These are phyloP conservation scores for Aspergillus tanneri DNA, from an alignment of 2,329 filamentous ascomycete genomes.

Conservation along the genomic window DNA sequence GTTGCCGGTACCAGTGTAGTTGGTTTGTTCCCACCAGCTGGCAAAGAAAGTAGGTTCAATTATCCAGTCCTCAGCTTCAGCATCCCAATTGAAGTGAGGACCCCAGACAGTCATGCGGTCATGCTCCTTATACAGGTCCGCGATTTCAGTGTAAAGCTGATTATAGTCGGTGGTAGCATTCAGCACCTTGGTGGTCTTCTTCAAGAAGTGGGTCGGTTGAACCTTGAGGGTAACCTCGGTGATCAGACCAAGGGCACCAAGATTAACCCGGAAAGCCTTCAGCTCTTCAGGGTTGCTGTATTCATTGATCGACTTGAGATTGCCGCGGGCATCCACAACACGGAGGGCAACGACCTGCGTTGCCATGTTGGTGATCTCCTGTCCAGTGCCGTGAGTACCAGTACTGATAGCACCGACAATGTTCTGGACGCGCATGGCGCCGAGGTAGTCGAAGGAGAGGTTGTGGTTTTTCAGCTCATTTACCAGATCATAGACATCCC, in stretches of 20 bases:
- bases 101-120: constrained; percentile 20
- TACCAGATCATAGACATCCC: constrained; percentile 21
- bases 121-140: constrained; percentile 14
- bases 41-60: constrained; percentile 14
- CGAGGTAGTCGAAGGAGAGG: constrained; percentile 19
- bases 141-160: constrained; percentile 14
- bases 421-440: constrained; percentile 21
- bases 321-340: constrained; percentile 20
- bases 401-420: constrained; percentile 20
- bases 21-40: constrained; percentile 18
- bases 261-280: constrained; percentile 18
- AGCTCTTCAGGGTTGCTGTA: constrained; percentile 14
- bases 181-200: too few relatives aligned
- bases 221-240: too few relatives aligned
- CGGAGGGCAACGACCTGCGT: constrained; percentile 17
- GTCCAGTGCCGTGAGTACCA: constrained; percentile 22
- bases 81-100: constrained; percentile 20
- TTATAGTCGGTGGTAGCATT: constrained; percentile 16
- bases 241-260: too few relatives aligned
- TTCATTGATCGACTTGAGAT: constrained; percentile 14
- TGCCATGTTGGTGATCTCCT: constrained; percentile 14
- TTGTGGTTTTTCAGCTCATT: constrained; percentile 16
- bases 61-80: constrained; percentile 9
- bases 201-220: too few relatives aligned
- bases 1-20: constrained; percentile 19